Conservation (phyloP, 2,329 filamentous ascomycete genomes). For the Magnaporthiopsis rhizophila region DNA sequence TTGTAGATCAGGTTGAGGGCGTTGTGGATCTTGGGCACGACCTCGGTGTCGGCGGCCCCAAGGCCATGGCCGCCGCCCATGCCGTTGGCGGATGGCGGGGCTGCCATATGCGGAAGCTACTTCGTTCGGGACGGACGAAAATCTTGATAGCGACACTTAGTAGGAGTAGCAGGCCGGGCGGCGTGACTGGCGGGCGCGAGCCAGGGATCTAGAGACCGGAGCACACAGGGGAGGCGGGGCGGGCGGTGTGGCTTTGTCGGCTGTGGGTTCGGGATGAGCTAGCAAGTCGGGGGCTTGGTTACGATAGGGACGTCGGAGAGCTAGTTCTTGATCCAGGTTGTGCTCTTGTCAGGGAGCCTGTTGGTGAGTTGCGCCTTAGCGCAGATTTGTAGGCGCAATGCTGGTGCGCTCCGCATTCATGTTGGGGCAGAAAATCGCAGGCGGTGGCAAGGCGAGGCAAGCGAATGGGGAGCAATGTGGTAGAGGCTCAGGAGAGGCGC, state of each 20-base stretch:
- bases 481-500: neutral
- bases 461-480: neutral
- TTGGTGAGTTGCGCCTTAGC: neutral
- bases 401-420: neutral
- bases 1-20: conserved; percentile 85
- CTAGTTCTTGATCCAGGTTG: neutral
- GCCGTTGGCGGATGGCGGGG: conserved; percentile 3
- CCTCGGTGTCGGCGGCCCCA: conserved; percentile 9
- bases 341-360: neutral
- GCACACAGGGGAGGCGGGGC: neutral
- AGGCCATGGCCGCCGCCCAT: neutral
- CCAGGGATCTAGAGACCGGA: neutral
- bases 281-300: neutral
- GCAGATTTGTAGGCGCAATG: neutral
- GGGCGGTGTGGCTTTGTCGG: neutral
- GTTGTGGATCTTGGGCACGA: conserved; percentile 64
- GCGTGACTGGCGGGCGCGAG: neutral
- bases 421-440: neutral
- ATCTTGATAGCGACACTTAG: neutral
- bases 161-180: neutral
- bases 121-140: neutral
- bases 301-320: neutral
- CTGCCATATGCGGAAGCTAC: neutral
- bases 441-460: neutral
- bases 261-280: neutral